Conservation (phyloP, 345 rosid genomes). For the Camelina sativa region DNA sequence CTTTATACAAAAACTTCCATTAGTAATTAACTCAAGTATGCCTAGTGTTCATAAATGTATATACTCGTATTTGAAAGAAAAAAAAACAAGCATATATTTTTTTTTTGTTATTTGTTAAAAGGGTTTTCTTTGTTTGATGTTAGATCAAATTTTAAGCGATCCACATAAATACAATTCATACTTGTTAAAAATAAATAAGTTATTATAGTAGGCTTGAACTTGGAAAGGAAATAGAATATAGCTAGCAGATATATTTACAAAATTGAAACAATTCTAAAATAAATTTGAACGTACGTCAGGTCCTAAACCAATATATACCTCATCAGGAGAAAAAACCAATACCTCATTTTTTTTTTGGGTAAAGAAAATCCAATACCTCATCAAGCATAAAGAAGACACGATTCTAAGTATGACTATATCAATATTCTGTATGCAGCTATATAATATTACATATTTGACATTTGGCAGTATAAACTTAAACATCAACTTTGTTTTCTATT, state of each 20-base stretch:
- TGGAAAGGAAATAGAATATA: background rate
- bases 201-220: background rate
- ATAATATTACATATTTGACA: slow-evolving; percentile 13
- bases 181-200: too few species aligned
- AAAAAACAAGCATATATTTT: too few species aligned
- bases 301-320: background rate
- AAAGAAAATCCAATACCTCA: background rate
- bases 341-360: background rate
- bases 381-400: slow-evolving; percentile 34
- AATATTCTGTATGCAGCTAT: background rate
- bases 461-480: slow-evolving; percentile 15
- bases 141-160: too few species aligned
- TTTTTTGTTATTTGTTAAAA: too few species aligned
- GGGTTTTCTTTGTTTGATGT: too few species aligned
- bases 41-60: too few species aligned
- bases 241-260: background rate
- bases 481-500: slow-evolving; percentile 35
- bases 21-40: too few species aligned
- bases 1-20: too few species aligned
- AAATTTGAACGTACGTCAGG: background rate
- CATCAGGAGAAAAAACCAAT: background rate
- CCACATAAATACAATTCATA: too few species aligned
- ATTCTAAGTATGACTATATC: background rate
- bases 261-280: background rate
- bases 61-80: too few species aligned